Conservation (phyloP, 331 rosid species). For the Acacia pycnantha region DNA sequence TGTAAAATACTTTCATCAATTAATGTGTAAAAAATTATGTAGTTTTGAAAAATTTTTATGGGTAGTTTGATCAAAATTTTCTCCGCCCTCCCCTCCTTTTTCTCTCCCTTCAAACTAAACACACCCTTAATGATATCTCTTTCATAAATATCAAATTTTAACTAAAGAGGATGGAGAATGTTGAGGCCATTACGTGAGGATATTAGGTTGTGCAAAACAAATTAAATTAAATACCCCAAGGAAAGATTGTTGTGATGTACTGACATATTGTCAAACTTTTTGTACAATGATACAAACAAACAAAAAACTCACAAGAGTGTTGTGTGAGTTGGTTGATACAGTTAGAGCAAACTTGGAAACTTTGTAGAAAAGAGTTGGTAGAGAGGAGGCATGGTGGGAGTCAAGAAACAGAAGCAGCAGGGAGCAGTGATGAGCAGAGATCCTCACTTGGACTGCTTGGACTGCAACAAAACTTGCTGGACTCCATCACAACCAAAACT, state of each 20-base stretch:
- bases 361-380: conserved; percentile 58
- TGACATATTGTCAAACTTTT: neutral
- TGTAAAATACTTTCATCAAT: too few species aligned
- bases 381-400: conserved; percentile 35
- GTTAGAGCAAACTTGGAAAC: conserved; percentile 52
- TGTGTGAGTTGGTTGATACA: conserved; percentile 36
- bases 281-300: neutral
- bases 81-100: too few species aligned
- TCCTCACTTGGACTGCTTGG: conserved; percentile 8
- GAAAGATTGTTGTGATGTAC: neutral
- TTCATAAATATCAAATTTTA: too few species aligned
- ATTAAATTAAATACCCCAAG: too few species aligned
- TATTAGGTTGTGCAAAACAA: too few species aligned
- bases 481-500: conserved; percentile 49
- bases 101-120: too few species aligned
- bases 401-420: conserved; percentile 26
- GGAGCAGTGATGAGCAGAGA: conserved; percentile 30
- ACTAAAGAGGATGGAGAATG: too few species aligned
- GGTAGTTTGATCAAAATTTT: too few species aligned
- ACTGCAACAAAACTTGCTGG: conserved; percentile 35
- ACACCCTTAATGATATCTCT: too few species aligned
- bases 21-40: too few species aligned
- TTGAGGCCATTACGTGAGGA: too few species aligned
- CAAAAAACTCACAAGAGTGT: neutral
- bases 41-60: too few species aligned